Conservation (phyloP, 768 basidiomycete genomes). For the Mycena floridula region DNA sequence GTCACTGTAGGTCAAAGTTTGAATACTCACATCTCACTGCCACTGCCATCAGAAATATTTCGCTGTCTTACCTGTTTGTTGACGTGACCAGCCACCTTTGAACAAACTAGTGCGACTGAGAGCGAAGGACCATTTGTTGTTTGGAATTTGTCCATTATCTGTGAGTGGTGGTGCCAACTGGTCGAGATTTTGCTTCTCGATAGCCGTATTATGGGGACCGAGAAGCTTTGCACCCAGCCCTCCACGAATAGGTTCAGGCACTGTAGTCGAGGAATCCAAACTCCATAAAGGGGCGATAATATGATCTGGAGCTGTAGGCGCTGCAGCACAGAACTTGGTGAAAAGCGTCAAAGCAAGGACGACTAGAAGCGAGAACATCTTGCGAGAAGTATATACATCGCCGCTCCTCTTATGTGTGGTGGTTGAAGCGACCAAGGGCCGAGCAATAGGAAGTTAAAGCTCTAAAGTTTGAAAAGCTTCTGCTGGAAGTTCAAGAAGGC, state of each 20-base stretch:
- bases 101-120: conserved; percentile 52
- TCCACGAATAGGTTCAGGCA: conserved; percentile 31
- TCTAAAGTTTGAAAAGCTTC: no score
- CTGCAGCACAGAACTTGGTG: no score
- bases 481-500: no score
- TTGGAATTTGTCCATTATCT: conserved; percentile 39
- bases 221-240: conserved; percentile 33
- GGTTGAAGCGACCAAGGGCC: no score
- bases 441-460: no score
- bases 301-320: no score
- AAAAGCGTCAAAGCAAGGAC: no score
- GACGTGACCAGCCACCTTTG: conserved; percentile 55
- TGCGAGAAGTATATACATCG: no score
- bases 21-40: background rate
- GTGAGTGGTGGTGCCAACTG: conserved; percentile 38
- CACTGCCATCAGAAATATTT: conserved; percentile 52
- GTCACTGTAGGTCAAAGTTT: conserved; percentile 23
- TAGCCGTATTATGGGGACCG: conserved; percentile 32
- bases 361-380: no score
- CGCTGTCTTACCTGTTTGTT: no score
- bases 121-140: conserved; percentile 53
- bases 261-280: conserved; percentile 21
- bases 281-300: no score
- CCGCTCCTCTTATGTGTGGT: no score
- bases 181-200: conserved; percentile 40